Evolutionary conservation across 441 rosid genomes (phyloP).

Genomic region (Euphorbia celastroides): DNA sequence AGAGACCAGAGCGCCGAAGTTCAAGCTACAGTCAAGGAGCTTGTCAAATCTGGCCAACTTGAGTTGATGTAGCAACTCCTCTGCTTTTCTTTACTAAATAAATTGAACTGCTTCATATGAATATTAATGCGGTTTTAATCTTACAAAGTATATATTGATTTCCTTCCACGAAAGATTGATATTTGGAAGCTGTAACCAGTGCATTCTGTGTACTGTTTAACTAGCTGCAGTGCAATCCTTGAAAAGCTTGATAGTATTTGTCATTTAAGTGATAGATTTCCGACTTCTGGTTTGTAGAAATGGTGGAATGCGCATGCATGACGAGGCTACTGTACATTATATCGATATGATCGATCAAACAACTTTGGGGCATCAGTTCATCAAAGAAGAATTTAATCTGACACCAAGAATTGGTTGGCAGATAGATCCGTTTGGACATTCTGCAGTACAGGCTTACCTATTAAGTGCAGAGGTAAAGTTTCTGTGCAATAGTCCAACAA

Average conservation of each 20-base stretch:
- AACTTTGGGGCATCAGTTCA: slow-evolving; percentile 86
- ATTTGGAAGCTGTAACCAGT: too few relatives aligned
- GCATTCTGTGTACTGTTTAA: too few relatives aligned
- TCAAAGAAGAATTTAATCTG: slow-evolving; percentile 70
- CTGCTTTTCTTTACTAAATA: too few relatives aligned
- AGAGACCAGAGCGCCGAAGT: slow-evolving; percentile 67
- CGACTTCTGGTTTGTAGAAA: too few relatives aligned
- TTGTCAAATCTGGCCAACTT: slow-evolving; percentile 84
- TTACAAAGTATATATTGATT: too few relatives aligned
- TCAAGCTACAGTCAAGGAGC: slow-evolving; percentile 54
- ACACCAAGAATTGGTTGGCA: slow-evolving; percentile 99
- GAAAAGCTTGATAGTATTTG: too few relatives aligned
- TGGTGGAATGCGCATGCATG: slow-evolving; percentile 99
- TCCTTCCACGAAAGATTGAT: too few relatives aligned
- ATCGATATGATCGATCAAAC: slow-evolving; percentile 99
- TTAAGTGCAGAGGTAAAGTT: slow-evolving; percentile 95
- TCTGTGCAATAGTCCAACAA: too few relatives aligned
- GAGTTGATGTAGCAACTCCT: slow-evolving; percentile 93
- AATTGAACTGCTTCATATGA: too few relatives aligned
- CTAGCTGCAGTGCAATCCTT: too few relatives aligned
- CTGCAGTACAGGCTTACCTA: slow-evolving; percentile 97
- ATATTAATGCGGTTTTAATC: too few relatives aligned
- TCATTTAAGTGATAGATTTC: too few relatives aligned
- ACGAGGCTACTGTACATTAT: slow-evolving; percentile 92
- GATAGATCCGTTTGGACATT: slow-evolving; percentile 99